Base-by-base conservation (phyloP, 2,329 filamentous ascomycete species). In the Neophaeococcomyces aloes region DNA sequence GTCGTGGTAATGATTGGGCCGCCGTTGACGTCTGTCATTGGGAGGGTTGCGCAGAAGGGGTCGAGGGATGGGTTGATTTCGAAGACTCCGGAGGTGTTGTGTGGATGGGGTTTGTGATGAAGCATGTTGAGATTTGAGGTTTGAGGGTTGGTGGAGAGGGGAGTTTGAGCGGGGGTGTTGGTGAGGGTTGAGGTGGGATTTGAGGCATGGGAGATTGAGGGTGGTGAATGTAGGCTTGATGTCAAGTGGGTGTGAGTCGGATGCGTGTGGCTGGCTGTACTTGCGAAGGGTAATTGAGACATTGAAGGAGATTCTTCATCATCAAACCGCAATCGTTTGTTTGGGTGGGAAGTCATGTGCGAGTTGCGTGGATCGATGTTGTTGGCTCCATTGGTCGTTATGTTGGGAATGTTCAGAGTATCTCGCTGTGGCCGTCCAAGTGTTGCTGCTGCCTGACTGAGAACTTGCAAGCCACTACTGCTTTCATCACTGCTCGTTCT, bases 361-460 rank as follows among this genome's bases (percentile, higher is more conserved):
- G 13, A 25, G 18, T 23, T 35, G 6, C 30, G 30, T n/a, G 39
- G 17, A 13, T 35, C 27, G 2, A 15, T 27, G 17, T 17, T 35
- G 18, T 35, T 27, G 4, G 14, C 2, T 17, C 27, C 39, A 23
- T 35, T 42, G 31, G 25, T 27, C 10, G 30, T 35, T 11, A 35
- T 30, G 31, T 42, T 29, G 4, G 30, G 27, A 32, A 35, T 11
- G 23, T 34, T 17, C 31, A 35, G 34, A 15, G 17, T 25, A 3
- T 34, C 21, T 11, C 34, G 23, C 23, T 10, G 31, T 23, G 30
- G 21, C 30, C 23, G 15, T 23, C 42, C 43, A 13, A 31, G 27
- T 3, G 42, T 45, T 14, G 51, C 54, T 13, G 52, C 52, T 30
- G 52, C 53, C 34, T 53, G 48, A 13, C 52, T 54, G n/a, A 56